A percentile compares a stretch with the other conserved stretches of the same genome.
Evolutionary conservation across 83 land plant genomes (phyloP).

Genomic region (Diphasiastrum complanatum): DNA sequence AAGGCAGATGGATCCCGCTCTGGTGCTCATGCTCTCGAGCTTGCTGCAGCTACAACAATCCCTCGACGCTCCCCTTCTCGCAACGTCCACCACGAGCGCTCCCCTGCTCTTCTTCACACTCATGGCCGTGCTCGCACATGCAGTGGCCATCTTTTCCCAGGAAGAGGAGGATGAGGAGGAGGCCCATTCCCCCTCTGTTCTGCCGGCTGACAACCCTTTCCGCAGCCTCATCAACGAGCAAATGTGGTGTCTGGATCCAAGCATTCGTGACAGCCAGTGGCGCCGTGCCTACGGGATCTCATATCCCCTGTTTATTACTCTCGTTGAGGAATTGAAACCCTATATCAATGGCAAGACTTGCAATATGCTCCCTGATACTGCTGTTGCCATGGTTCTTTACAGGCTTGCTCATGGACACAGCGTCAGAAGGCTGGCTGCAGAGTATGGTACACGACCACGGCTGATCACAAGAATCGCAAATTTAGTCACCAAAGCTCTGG

Average conservation of each 20-base stretch:
- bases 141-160: conserved; percentile 24
- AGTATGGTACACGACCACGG: conserved; percentile 29
- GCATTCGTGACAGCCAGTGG: conserved; percentile 46
- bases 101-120: conserved; percentile 53
- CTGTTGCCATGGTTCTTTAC: conserved; percentile 55
- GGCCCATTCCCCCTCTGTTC: conserved; percentile 12
- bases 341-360: conserved; percentile 28
- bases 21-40: conserved; percentile 55
- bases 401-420: conserved; percentile 50
- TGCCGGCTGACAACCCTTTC: not conserved
- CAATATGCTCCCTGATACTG: conserved; percentile 45
- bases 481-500: conserved; percentile 44
- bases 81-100: conserved; percentile 27
- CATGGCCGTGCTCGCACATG: conserved; percentile 39
- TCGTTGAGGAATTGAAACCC: conserved; percentile 42
- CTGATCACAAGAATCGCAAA: conserved; percentile 46
- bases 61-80: conserved; percentile 29
- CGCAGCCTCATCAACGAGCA: conserved; percentile 38
- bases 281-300: conserved; percentile 50
- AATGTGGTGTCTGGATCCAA: conserved; percentile 47
- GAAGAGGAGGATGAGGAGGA: not conserved
- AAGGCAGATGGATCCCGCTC: conserved; percentile 49
- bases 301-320: conserved; percentile 42
- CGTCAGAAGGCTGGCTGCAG: conserved; percentile 30
- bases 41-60: conserved; percentile 62